Evolutionary conservation across 306 rosid genomes (phyloP), one percentile per base, ranked within the genome.

Genomic region (Cucurbita ficifolia): DNA sequence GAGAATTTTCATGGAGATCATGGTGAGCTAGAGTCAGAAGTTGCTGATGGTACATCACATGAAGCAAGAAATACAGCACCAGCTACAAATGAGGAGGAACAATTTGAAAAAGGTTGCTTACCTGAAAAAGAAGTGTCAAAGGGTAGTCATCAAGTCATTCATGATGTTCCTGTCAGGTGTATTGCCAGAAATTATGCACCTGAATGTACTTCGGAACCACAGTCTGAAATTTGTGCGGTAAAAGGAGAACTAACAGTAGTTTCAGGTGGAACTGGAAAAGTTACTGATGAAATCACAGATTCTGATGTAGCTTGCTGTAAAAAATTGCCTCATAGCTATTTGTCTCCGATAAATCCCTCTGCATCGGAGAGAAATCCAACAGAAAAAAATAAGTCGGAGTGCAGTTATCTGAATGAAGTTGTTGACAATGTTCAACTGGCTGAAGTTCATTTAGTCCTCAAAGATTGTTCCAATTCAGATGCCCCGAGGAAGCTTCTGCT

Each of bases 331-430:
- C 76, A 29, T 54, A 87, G 77, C 74, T 74, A 75, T 54, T 81
- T 88, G 79, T 74, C 84, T 78, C 72, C 74, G 10, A 42, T 55
- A 77, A 73, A 54, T 62, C 61, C 64, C 45, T 33, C 76, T 76
- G 55, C 52, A 76, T 65, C 82, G 22, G 86, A 81, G 72, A 81
- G 69, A 55, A 72, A 48, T 78, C 76, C 42, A n/a, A 77, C 73
- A 63, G 90, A 81, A 75, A 68, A 76, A 57, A 65, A 76, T 73
- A 73, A 71, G 80, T 76, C 83, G 61, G 85, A 67, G n/a, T 70
- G 83, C 73, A 73, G 63, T 52, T 43, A 70, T 72, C 73, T 61
- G 35, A 63, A 42, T 52, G 81, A 58, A 78, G 70, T 70, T 72
- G 56, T 74, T 61, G 79, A 74, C 68, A 78, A 76, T 33, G 54